Evolutionary conservation across 2,329 filamentous ascomycete species (phyloP).

Genomic region (Sarocladium oryzae): DNA sequence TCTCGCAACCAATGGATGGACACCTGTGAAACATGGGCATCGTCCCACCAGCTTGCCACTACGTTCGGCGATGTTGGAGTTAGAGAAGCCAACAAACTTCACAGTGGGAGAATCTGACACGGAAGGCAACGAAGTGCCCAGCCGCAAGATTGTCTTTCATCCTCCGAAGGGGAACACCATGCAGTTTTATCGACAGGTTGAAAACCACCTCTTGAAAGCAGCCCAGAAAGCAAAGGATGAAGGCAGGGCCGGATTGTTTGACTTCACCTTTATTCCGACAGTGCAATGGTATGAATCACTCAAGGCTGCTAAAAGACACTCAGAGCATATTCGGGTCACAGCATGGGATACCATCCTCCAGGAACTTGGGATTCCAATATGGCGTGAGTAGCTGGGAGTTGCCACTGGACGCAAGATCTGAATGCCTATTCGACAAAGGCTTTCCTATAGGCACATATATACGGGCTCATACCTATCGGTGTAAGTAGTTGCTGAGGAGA

Average conservation of each 20-base stretch:
- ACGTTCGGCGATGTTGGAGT: slow-evolving; percentile 18
- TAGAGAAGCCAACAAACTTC: not conserved
- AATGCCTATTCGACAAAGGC: too few relatives aligned
- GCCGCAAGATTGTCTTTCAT: slow-evolving; percentile 37
- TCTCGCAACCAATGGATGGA: slow-evolving; percentile 33
- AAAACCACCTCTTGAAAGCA: slow-evolving; percentile 38
- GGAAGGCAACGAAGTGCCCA: slow-evolving; percentile 16
- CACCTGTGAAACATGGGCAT: slow-evolving; percentile 18
- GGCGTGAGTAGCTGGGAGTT: too few relatives aligned
- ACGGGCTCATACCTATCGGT: too few relatives aligned
- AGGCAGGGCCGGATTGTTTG: slow-evolving; percentile 10
- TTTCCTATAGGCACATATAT: too few relatives aligned
- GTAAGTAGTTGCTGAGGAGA: too few relatives aligned
- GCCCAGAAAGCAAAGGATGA: slow-evolving; percentile 16
- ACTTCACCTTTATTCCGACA: slow-evolving; percentile 40
- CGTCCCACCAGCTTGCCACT: slow-evolving; percentile 5
- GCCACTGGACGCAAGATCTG: too few relatives aligned
- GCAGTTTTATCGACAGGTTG: slow-evolving; percentile 21
- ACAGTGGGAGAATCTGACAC: slow-evolving; percentile 14
- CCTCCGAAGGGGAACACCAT: slow-evolving; percentile 29
- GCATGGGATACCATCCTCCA: slow-evolving; percentile 36
- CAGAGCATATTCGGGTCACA: slow-evolving; percentile 41
- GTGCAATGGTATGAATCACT: slow-evolving; percentile 46
- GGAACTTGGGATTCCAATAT: slow-evolving; percentile 1
- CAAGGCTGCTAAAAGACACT: slow-evolving; percentile 38